Conservation (phyloP, 1,139 yeast genomes). For the Sugiyamaella pinicola region DNA sequence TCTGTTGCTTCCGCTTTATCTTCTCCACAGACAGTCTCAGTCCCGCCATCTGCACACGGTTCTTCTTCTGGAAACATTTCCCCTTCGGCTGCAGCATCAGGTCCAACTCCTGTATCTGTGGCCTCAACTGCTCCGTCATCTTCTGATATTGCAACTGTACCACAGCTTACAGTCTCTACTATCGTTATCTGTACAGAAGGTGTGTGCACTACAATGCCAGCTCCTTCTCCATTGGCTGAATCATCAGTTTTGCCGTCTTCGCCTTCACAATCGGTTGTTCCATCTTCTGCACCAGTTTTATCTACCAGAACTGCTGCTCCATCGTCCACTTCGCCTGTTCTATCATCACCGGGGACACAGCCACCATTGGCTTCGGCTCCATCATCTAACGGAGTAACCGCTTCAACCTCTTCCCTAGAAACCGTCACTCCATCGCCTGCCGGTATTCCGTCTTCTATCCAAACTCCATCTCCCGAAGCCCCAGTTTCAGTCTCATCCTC, state of each 20-base stretch:
- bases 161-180: neutral
- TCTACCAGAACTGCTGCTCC: neutral
- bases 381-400: neutral
- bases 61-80: neutral
- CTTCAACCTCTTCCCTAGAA: neutral
- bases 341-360: neutral
- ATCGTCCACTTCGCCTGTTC: neutral
- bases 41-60: too few species aligned
- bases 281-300: neutral
- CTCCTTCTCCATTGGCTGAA: neutral
- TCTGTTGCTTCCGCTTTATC: neutral
- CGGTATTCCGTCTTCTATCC: too few species aligned
- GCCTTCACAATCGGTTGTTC: neutral
- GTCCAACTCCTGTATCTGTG: neutral
- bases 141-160: neutral
- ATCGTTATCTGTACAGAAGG: constrained; percentile 4
- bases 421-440: neutral
- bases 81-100: neutral
- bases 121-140: neutral
- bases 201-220: constrained; percentile 17
- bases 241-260: neutral
- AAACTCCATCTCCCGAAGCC: neutral
- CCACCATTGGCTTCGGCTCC: neutral
- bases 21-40: neutral
- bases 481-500: neutral